Evolutionary conservation across 306 rosid genomes (phyloP).

Genomic region (Cicer chorassanicum): DNA sequence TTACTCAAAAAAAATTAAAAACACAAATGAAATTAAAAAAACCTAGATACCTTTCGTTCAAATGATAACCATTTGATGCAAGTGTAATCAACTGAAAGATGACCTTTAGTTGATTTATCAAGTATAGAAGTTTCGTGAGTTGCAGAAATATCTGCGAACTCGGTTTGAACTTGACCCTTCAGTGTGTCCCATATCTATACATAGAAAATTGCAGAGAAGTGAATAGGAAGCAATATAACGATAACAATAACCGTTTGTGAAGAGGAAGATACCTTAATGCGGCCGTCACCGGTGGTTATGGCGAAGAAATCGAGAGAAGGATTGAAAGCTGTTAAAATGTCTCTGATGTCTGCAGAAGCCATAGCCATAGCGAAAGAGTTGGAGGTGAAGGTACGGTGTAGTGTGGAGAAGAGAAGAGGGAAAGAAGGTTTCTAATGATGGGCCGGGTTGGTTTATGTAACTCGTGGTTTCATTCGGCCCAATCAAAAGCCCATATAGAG

Average conservation of each 20-base stretch:
- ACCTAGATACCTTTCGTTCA: constrained; percentile 64
- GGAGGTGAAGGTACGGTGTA: not conserved
- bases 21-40: not conserved
- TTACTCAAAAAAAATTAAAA: not conserved
- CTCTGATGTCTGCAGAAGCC: constrained; percentile 66
- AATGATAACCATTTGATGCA: constrained; percentile 91
- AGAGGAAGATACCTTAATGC: constrained; percentile 66
- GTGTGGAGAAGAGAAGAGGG: too few relatives aligned
- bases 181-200: constrained; percentile 85
- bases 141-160: constrained; percentile 74
- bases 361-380: constrained; percentile 41
- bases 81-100: constrained; percentile 88
- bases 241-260: not conserved
- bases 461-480: too few relatives aligned
- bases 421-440: constrained; percentile 4
- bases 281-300: constrained; percentile 85
- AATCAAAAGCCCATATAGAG: too few relatives aligned
- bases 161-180: constrained; percentile 85
- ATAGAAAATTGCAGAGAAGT: not conserved
- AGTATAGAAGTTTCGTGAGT: constrained; percentile 56
- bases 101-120: constrained; percentile 68
- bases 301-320: constrained; percentile 82
- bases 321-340: constrained; percentile 74
- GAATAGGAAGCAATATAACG: not conserved
- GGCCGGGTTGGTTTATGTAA: too few relatives aligned